Base-by-base conservation (phyloP, 495 filamentous ascomycete species). In the Trichoderma erinaceum region DNA sequence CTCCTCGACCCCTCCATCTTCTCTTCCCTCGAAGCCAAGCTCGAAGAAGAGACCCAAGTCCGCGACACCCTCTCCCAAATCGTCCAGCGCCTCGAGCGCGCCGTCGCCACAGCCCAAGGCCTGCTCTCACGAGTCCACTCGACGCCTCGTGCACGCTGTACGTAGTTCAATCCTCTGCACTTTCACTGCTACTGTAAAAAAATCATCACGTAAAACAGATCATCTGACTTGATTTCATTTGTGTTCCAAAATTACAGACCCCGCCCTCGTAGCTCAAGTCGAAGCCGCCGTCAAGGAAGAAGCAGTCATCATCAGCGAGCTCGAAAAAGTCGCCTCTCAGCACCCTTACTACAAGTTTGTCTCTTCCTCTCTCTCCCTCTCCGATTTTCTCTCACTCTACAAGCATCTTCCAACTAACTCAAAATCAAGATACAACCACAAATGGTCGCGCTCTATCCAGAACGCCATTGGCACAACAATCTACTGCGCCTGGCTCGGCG, bases 271-370 rank as follows among this genome's bases (percentile, higher is more conserved):
- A 27, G 72, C 79, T 43, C 79, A 85, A 66, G 81, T 87, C 7
- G 80, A 87, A 69, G 74, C 78, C 41, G 79, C 81, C 68, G 87
- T 93, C 77, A 74, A 78, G 67, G 77, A 85, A 29, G 82, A 89
- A 72, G 76, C 86, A 43, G 76, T 81, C 18, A 82, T 79, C 32
- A 79, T 93, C 29, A 69, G 73, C 25, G 84, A 85, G 66, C 85
- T 99, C 63, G 84, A 87, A 61, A 76, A 79, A 56, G 85, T 91
- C 64, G 90, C 92, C 8, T 92, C 92, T 48, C 80, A 89, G 71
- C 88, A 93, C 73, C 93, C 95, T 0, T 99, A 97, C 79, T 98
- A 97, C 87, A 97, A 96, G 81, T 89, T 73, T 56, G 74, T 64
- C 48, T 68, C 13, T n/a, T 16, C 38, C 63, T 8, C 27, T 41